Evolutionary conservation across 495 filamentous ascomycete species (phyloP).

Genomic region (Aspergillus leporis): DNA sequence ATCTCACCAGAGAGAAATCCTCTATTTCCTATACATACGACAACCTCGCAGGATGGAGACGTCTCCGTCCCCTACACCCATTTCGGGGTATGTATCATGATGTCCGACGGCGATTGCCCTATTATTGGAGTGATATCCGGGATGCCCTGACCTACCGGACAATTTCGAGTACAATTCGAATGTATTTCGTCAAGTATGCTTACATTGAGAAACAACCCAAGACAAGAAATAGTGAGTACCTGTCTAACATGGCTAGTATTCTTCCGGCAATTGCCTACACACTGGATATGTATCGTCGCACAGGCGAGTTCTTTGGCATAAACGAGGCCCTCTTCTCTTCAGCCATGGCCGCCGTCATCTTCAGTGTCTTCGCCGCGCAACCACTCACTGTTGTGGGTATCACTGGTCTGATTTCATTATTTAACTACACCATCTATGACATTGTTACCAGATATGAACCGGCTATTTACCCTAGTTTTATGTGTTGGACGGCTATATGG

Average conservation of each 20-base stretch:
- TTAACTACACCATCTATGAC: conserved; percentile 77
- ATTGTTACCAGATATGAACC: conserved; percentile 60
- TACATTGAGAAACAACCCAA: neutral
- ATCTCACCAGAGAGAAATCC: conserved; percentile 12
- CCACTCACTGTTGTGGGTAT: conserved; percentile 80
- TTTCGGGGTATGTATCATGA: conserved; percentile 65
- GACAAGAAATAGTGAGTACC: neutral
- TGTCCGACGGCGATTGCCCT: conserved; percentile 62
- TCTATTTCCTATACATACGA: conserved; percentile 17
- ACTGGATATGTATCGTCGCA: conserved; percentile 73
- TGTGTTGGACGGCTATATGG: conserved; percentile 77
- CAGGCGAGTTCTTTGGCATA: conserved; percentile 67
- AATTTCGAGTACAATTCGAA: conserved; percentile 70
- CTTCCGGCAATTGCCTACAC: conserved; percentile 74
- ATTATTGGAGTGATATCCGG: conserved; percentile 66
- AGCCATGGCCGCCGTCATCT: conserved; percentile 68
- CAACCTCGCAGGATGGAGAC: conserved; percentile 18
- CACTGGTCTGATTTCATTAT: conserved; percentile 74
- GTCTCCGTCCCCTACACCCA: conserved; percentile 16
- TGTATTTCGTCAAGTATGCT: conserved; percentile 77
- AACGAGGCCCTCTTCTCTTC: conserved; percentile 74
- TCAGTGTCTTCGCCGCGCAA: conserved; percentile 65
- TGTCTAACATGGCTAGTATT: conserved; percentile 46
- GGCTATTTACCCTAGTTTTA: conserved; percentile 68
- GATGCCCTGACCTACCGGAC: conserved; percentile 76